Base-by-base conservation (phyloP, 2,329 filamentous ascomycete species). In the Arachnopeziza araneosa region DNA sequence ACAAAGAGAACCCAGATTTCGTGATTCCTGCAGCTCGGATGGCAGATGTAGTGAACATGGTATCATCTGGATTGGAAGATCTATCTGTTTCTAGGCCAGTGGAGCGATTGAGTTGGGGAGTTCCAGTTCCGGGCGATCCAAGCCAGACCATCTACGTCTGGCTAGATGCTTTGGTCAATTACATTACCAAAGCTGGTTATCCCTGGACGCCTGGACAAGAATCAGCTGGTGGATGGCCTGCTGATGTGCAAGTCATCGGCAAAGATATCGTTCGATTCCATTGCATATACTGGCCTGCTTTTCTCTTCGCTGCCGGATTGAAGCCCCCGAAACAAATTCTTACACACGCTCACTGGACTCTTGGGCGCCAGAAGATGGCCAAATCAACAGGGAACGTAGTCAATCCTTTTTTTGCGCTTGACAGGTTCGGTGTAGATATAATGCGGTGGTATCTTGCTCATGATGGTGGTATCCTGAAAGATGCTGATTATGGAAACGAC, bases 191-290 rank as follows among this genome's bases (percentile, higher is more conserved):
- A 64, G 84, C 91, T 1, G 92, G 93, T 17, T 98, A 96, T 71
- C 91, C 91, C 0, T 91, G 88, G 85, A 76, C 85, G 0, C 87
- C 89, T 0, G 85, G 85, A 1, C 77, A 81, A 3, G 84, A 89
- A 61, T 73, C 79, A 17, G 77, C 76, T 22, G 82, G 82, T 55
- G 86, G 90, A 24, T 99, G 95, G 93, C 95, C 95, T 4, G 91
- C 91, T 9, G 87, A 99, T 73, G 82, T 95, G 21, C 95, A 99
- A 52, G 85, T 99, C 24, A 88, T 99, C 58, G 95, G 95, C 54
- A 99, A 99, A 75, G 95, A 99, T 73, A 99, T 99, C 66, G 80
- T 96, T 60, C 88, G 92, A 21, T 99, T 99, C 75, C 96, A 99
- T 73, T 93, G 91, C 74, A 87, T 99, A 54, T 99, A 99, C 79